Evolutionary conservation across 2,329 filamentous ascomycete genomes (phyloP), one percentile per base, ranked within the genome.

Genomic region (Cyphellophora attinorum): DNA sequence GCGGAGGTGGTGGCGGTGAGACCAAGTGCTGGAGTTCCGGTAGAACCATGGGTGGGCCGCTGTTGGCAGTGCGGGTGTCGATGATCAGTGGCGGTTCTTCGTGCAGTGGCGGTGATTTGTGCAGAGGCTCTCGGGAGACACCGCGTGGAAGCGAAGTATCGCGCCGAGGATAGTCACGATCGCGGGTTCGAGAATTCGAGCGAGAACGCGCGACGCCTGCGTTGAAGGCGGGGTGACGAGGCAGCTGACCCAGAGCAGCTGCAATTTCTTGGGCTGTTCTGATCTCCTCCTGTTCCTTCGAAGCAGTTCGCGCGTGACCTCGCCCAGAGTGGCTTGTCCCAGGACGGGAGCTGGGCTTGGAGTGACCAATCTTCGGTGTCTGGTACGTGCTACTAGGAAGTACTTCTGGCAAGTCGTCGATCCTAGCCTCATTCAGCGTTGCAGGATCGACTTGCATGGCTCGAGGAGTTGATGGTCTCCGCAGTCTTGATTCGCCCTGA

Each of bases 381-480:
- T 57, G 55, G 41, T 60, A 61, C 11, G 51, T 51, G 19, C 59
- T 51, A 35, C 54, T 57, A 19, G 52, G 52, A 4, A 62, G 46
- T 2, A 55, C 47, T n/a, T 52, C 54, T 14, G 58, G 21, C 8
- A 25, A 25, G 21, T 25, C 8, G n/a, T n/a, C n/a, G n/a, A n/a
- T n/a, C n/a, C n/a, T n/a, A n/a, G n/a, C n/a, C n/a, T 25, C 21
- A 25, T 25, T 25, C 21, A 25, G 21, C 8, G 21, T 8, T 25
- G 8, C 21, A 8, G 32, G 51, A 51, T 29, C 47, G 51, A 55
- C 70, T 70, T 82, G 76, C 86, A 95, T 93, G 1, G 86, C 86
- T 61, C 85, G 79, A 18, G 89, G 88, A 1, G 88, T 95, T 2
- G 86, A 85, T 11, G 89, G 86, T n/a, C 94, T 70, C 1, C 86